phyloP scores from a whole-genome alignment of 2,329 filamentous ascomycete species.

The Acrocalymma vagum region DNA sequence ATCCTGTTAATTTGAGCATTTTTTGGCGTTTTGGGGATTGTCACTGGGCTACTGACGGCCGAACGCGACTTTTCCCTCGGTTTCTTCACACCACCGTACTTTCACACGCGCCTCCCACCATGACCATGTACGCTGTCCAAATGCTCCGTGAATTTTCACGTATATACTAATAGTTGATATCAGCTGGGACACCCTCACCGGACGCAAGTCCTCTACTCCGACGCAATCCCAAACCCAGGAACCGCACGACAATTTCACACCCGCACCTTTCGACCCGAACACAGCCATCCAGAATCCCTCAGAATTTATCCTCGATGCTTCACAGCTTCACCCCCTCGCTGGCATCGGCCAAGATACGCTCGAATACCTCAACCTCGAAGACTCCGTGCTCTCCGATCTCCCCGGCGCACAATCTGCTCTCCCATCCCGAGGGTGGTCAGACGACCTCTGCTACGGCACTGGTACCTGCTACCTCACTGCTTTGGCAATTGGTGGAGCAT shows the following conservation, averaged over 20 bases:
- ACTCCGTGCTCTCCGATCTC: constrained; percentile 84
- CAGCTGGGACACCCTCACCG: constrained; percentile 66
- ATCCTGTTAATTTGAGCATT: constrained; percentile 20
- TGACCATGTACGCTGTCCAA: constrained; percentile 43
- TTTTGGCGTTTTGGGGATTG: constrained; percentile 27
- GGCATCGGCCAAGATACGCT: constrained; percentile 92
- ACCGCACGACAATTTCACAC: constrained; percentile 59
- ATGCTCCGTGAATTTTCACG: neutral
- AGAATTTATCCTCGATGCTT: constrained; percentile 89
- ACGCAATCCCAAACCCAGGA: constrained; percentile 52
- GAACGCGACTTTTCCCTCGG: constrained; percentile 25
- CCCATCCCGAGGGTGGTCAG: constrained; percentile 95
- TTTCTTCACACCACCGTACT: constrained; percentile 21
- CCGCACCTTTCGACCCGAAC: constrained; percentile 73
- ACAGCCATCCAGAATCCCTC: constrained; percentile 79
- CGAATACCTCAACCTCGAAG: constrained; percentile 94
- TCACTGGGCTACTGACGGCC: constrained; percentile 23
- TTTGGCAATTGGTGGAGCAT: constrained; percentile 83
- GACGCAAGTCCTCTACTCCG: constrained; percentile 62
- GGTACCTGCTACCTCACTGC: constrained; percentile 93
- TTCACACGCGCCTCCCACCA: no score
- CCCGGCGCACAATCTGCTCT: constrained; percentile 87
- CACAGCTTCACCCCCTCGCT: constrained; percentile 89
- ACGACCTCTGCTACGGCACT: constrained; percentile 97
- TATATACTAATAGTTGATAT: constrained; percentile 7